Conservation (phyloP, 306 rosid genomes). For the Hippophae gyantsensis region DNA sequence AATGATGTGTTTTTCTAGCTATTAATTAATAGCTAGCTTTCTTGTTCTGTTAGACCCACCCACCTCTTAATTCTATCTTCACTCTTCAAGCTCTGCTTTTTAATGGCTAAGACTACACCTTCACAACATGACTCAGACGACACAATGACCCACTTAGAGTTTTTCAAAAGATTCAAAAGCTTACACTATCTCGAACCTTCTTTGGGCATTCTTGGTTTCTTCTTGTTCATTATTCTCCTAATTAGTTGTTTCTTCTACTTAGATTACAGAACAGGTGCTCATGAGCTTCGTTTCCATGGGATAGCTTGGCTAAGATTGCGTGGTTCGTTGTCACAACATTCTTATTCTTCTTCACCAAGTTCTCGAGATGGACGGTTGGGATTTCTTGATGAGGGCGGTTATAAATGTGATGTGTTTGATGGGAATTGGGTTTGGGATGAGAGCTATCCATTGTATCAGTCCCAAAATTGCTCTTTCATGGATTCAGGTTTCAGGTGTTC, state of each 20-base stretch:
- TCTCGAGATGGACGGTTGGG: slow-evolving; percentile 20
- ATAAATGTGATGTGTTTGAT: slow-evolving; percentile 51
- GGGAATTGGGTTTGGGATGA: slow-evolving; percentile 96
- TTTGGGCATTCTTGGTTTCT: slow-evolving; percentile 35
- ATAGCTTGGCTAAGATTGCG: slow-evolving; percentile 21
- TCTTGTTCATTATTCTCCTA: slow-evolving; percentile 38
- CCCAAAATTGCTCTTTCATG: slow-evolving; percentile 51
- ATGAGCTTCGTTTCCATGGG: slow-evolving; percentile 26
- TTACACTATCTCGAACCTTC: slow-evolving; percentile 50
- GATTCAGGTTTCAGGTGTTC: slow-evolving; percentile 77
- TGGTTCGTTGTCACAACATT: slow-evolving; percentile 9
- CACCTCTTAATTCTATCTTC: background rate
- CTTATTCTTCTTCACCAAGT: slow-evolving; percentile 5
- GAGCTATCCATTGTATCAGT: slow-evolving; percentile 60
- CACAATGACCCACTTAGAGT: slow-evolving; percentile 34
- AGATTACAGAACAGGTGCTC: slow-evolving; percentile 26
- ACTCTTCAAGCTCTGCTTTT: slow-evolving; percentile 8
- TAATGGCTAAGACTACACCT: slow-evolving; percentile 26
- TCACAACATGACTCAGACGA: slow-evolving; percentile 18
- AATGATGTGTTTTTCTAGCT: slow-evolving; percentile 4
- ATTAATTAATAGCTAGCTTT: slow-evolving; percentile 13
- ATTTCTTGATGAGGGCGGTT: slow-evolving; percentile 41
- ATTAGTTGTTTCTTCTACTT: slow-evolving; percentile 43
- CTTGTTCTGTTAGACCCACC: slow-evolving; percentile 13
- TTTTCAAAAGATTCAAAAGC: slow-evolving; percentile 53